phyloP scores from a whole-genome alignment of 306 rosid genomes.

The Malus fusca region DNA sequence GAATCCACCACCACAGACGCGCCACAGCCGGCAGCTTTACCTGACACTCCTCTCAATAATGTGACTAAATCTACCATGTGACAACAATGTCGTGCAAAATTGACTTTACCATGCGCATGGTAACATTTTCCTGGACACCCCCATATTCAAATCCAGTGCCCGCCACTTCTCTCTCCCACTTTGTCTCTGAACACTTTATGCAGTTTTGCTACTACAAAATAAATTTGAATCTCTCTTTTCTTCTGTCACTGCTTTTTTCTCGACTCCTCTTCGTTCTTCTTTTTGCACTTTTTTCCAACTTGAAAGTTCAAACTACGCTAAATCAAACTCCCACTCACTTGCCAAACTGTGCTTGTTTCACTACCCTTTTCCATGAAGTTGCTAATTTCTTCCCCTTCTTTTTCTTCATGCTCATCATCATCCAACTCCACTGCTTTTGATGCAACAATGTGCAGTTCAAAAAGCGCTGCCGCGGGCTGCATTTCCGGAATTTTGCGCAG shows the following conservation, averaged over 20 bases:
- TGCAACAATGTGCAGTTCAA: constrained; percentile 40
- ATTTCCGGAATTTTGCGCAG: constrained; percentile 57
- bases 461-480: constrained; percentile 49
- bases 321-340: constrained; percentile 10
- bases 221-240: constrained; percentile 43
- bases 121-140: constrained; percentile 31
- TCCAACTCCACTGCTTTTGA: constrained; percentile 22
- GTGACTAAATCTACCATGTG: not conserved
- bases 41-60: not conserved
- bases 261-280: constrained; percentile 15
- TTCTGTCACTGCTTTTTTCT: constrained; percentile 13
- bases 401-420: constrained; percentile 40
- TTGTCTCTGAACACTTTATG: not conserved
- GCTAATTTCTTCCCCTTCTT: constrained; percentile 32
- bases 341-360: not conserved
- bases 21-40: not conserved
- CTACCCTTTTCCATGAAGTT: constrained; percentile 35
- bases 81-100: constrained; percentile 5
- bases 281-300: constrained; percentile 19
- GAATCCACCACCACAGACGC: too few species aligned
- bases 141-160: constrained; percentile 73
- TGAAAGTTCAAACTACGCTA: constrained; percentile 26
- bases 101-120: constrained; percentile 51
- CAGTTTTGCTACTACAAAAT: not conserved
- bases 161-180: constrained; percentile 40